These are phyloP conservation scores for Inonotus hispidus DNA, from an alignment of 1,284 basidiomycete genomes.

Conservation along the genomic window DNA sequence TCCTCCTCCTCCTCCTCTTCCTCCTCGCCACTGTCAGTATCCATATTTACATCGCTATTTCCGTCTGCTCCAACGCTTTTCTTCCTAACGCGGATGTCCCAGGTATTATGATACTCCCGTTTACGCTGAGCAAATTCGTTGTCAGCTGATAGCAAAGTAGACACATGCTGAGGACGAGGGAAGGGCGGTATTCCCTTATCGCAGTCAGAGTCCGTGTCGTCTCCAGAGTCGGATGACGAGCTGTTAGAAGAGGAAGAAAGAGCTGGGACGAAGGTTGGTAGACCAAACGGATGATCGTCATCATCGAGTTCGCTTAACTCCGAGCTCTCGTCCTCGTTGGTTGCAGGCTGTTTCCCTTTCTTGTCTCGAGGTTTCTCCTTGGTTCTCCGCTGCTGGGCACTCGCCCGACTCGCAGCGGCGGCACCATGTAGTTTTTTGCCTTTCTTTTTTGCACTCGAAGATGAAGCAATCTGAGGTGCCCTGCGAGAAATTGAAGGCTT, in stretches of 20 bases:
- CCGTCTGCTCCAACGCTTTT: conserved; percentile 54
- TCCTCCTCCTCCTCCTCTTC: conserved; percentile 44
- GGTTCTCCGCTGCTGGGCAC: conserved; percentile 5
- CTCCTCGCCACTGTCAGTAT: conserved; percentile 44
- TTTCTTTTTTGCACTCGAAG: conserved; percentile 8
- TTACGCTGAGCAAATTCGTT: conserved; percentile 38
- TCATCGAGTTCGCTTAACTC: conserved; percentile 30
- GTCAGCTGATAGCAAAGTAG: conserved; percentile 49
- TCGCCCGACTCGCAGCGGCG: conserved; percentile 11
- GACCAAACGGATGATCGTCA: conserved; percentile 34
- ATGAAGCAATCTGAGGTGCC: not conserved
- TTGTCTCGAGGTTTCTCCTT: conserved; percentile 23
- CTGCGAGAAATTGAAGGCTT: conserved; percentile 1
- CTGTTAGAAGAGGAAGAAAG: conserved; percentile 36
- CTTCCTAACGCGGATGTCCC: conserved; percentile 65
- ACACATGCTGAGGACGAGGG: conserved; percentile 33
- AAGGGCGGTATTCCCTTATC: conserved; percentile 57
- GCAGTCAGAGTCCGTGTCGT: conserved; percentile 49
- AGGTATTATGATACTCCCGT: conserved; percentile 46
- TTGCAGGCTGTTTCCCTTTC: conserved; percentile 29
- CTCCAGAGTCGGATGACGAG: conserved; percentile 27
- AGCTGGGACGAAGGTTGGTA: conserved; percentile 68
- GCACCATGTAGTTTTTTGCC: conserved; percentile 14
- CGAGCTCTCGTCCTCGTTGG: conserved; percentile 29
- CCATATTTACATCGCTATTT: conserved; percentile 47